Evolutionary conservation across 2,329 filamentous ascomycete genomes (phyloP).

Genomic region (Sporothrix pseudoabietina): DNA sequence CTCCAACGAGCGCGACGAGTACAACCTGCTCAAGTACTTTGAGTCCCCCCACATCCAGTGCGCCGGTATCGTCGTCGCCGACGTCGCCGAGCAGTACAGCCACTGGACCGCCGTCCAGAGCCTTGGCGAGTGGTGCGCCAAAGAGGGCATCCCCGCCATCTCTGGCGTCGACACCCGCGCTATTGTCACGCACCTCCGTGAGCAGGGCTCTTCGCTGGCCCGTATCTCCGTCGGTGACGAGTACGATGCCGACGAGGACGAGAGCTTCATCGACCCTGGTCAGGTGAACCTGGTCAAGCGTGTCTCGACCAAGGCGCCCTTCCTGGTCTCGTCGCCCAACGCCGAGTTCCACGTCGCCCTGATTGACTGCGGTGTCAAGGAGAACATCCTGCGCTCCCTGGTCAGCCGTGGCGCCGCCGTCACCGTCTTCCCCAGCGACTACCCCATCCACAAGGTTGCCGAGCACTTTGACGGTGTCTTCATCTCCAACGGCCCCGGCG

Average conservation of each 20-base stretch:
- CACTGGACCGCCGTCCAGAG: constrained; percentile 99
- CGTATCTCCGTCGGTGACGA: constrained; percentile 94
- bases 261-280: constrained; percentile 91
- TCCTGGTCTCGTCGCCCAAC: constrained; percentile 83
- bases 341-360: constrained; percentile 89
- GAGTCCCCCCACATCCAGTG: constrained; percentile 98
- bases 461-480: constrained; percentile 98
- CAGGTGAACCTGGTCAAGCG: constrained; percentile 96
- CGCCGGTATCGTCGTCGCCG: constrained; percentile 91
- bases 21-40: constrained; percentile 94
- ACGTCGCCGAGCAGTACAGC: constrained; percentile 90
- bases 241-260: constrained; percentile 97
- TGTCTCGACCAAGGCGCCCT: constrained; percentile 97
- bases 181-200: constrained; percentile 92
- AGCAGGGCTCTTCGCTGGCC: constrained; percentile 94
- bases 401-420: constrained; percentile 89
- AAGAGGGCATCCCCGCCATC: constrained; percentile 94
- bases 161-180: constrained; percentile 95
- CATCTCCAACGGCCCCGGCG: constrained; percentile 97
- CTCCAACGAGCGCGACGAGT: constrained; percentile 78
- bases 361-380: constrained; percentile 98
- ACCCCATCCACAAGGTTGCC: constrained; percentile 96
- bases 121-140: constrained; percentile 88
- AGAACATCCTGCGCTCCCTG: constrained; percentile 96
- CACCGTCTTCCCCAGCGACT: constrained; percentile 94